Percentiles rank a stretch among this genome's conserved stretches.
phyloP scores from a whole-genome alignment of 2,329 filamentous ascomycete genomes.

The Fusarium algeriense region DNA sequence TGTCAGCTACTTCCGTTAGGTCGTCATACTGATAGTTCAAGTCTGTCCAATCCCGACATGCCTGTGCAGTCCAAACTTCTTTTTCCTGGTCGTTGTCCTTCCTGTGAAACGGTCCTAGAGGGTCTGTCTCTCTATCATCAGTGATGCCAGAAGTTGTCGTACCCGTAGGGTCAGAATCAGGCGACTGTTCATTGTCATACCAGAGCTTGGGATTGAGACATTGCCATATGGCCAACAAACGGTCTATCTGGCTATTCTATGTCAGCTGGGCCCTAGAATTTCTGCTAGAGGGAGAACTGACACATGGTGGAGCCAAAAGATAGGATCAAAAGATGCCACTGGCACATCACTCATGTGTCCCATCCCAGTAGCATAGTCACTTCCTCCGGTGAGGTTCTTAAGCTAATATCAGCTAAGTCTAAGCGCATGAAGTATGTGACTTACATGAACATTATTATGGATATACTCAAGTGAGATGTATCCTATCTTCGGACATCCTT shows the following conservation, averaged over 20 bases:
- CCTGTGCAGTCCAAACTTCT: not conserved
- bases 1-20: not conserved
- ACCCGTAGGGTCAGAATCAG: fast-evolving
- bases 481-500: not conserved
- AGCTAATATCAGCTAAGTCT: too few species aligned
- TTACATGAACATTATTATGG: constrained; percentile 10
- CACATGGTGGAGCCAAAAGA: constrained; percentile 18
- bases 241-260: not conserved
- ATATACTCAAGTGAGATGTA: constrained; percentile 18
- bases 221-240: not conserved
- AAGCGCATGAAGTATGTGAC: too few species aligned
- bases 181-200: not conserved
- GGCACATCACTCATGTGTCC: constrained; percentile 4
- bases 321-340: constrained; percentile 5
- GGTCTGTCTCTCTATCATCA: not conserved
- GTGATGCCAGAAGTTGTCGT: fast-evolving
- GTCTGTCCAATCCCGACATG: not conserved
- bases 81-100: not conserved
- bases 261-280: too few species aligned
- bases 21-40: not conserved
- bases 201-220: not conserved
- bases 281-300: too few species aligned
- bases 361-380: not conserved
- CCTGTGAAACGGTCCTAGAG: not conserved
- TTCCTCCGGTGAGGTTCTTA: not conserved